Evolutionary conservation across 78 protist species (phyloP).

Genomic region (Tieghemostelium lacteum): DNA sequence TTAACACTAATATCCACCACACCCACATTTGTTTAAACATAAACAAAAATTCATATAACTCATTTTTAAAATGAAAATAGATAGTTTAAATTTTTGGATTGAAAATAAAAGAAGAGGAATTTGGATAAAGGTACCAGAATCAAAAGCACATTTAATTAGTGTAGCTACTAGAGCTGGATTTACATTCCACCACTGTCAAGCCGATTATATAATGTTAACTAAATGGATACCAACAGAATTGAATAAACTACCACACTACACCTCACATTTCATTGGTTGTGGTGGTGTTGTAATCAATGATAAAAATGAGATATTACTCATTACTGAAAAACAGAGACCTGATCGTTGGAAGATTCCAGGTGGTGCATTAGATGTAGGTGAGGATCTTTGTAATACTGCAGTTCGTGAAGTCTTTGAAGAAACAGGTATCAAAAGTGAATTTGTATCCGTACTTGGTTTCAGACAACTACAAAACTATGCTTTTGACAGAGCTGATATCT

Average conservation of each 20-base stretch:
- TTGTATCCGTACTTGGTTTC: slow-evolving; percentile 52
- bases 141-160: slow-evolving; percentile 42
- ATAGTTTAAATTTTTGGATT: slow-evolving; percentile 44
- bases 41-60: neutral
- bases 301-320: slow-evolving; percentile 64
- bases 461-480: slow-evolving; percentile 78
- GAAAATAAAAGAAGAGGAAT: slow-evolving; percentile 77
- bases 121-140: slow-evolving; percentile 65
- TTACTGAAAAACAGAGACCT: slow-evolving; percentile 79
- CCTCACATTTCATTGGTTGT: slow-evolving; percentile 77
- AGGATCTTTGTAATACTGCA: slow-evolving; percentile 79
- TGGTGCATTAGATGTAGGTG: slow-evolving; percentile 81
- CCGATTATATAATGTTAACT: slow-evolving; percentile 60
- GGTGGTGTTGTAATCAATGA: slow-evolving; percentile 83
- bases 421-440: slow-evolving; percentile 80
- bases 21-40: too few species aligned
- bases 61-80: neutral
- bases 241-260: slow-evolving; percentile 60
- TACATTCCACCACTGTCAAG: slow-evolving; percentile 78
- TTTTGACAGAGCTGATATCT: slow-evolving; percentile 60
- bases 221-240: slow-evolving; percentile 59
- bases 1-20: too few species aligned
- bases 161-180: slow-evolving; percentile 34
- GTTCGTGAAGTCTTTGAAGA: slow-evolving; percentile 86
- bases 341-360: slow-evolving; percentile 89